Conservation (phyloP, 345 rosid species). For the Gossypium australe region DNA sequence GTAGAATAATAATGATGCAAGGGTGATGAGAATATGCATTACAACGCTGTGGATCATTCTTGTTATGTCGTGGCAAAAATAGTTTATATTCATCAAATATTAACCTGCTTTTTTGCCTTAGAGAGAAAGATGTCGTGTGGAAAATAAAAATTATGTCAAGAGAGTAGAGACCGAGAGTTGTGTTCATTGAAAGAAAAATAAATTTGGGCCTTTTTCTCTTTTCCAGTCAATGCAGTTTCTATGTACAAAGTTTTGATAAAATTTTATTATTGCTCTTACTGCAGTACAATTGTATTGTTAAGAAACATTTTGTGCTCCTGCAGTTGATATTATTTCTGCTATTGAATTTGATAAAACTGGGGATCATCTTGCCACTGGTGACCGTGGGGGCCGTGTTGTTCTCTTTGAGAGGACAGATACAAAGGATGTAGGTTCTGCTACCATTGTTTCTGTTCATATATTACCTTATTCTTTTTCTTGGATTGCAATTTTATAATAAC, state of each 20-base stretch:
- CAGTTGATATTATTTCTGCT: constrained; percentile 92
- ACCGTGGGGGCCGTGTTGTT: constrained; percentile 96
- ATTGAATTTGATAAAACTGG: constrained; percentile 81
- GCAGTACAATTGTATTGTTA: neutral
- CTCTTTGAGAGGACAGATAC: constrained; percentile 78
- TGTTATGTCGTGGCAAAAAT: neutral
- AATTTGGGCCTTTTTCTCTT: neutral
- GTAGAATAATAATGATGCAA: neutral
- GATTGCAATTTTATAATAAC: constrained; percentile 15
- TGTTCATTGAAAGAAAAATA: neutral
- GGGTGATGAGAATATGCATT: neutral
- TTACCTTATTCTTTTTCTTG: constrained; percentile 1
- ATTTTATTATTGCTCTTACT: neutral
- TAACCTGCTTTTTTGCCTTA: neutral
- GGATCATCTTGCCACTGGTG: constrained; percentile 88
- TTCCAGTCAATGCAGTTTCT: neutral
- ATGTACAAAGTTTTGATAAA: neutral
- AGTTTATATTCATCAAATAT: neutral
- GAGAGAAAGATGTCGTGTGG: neutral
- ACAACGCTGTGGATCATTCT: neutral
- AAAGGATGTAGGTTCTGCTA: constrained; percentile 49
- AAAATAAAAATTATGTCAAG: neutral
- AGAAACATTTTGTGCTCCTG: constrained; percentile 21
- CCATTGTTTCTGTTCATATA: constrained; percentile 4
- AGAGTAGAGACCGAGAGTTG: neutral